Percentiles rank a stretch among this genome's conserved stretches.
These are phyloP conservation scores for Lentinula sp. DNA, from an alignment of 768 basidiomycete genomes.

Conservation along the genomic window DNA sequence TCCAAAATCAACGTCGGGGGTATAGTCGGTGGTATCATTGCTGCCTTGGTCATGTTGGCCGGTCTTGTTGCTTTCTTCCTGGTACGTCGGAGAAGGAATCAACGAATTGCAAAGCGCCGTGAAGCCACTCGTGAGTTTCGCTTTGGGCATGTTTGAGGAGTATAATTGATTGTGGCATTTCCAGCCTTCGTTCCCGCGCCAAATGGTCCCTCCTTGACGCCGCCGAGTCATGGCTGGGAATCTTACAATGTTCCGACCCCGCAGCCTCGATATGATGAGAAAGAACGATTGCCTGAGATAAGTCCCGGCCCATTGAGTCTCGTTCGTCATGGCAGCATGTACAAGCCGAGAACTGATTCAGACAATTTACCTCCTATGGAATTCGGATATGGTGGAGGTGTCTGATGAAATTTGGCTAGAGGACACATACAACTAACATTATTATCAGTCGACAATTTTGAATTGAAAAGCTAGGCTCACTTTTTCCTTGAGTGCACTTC, in stretches of 20 bases:
- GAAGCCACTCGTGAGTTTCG: neutral
- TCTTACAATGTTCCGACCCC: neutral
- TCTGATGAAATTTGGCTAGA: neutral
- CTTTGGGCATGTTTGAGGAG: neutral
- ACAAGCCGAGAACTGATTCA: slow-evolving; percentile 2
- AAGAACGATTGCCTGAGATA: neutral
- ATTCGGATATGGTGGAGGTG: slow-evolving; percentile 1
- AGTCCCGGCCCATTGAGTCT: neutral
- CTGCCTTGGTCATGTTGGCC: neutral
- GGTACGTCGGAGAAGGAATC: neutral
- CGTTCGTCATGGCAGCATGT: slow-evolving; percentile 1
- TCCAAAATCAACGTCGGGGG: neutral
- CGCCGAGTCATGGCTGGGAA: neutral
- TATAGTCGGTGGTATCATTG: slow-evolving; percentile 1
- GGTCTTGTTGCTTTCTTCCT: neutral
- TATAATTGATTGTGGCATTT: neutral
- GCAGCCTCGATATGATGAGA: neutral
- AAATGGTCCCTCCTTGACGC: neutral
- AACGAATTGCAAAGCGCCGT: neutral
- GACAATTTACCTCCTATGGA: neutral
- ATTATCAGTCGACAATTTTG: neutral
- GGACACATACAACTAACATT: neutral
- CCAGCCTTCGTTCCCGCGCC: neutral
- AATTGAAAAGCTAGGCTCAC: neutral
- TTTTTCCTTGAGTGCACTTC: no score